phyloP scores from a whole-genome alignment of 768 basidiomycete genomes.

The Pleurotus citrinopileatus region DNA sequence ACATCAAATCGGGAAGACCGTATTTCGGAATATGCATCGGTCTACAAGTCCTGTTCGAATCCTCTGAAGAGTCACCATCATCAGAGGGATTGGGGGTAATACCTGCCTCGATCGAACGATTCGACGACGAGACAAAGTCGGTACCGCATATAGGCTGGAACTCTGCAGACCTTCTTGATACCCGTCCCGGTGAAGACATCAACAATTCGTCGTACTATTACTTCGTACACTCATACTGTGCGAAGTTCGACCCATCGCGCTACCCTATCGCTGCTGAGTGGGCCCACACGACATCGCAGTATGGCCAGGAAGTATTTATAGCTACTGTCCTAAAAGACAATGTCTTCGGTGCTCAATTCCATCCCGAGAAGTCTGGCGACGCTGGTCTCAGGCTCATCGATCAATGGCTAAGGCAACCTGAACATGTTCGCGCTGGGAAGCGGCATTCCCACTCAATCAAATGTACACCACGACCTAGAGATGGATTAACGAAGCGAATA shows the following conservation, averaged over 20 bases:
- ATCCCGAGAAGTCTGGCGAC: slow-evolving; percentile 94
- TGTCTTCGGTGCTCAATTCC: slow-evolving; percentile 93
- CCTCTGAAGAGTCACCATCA: slow-evolving; percentile 74
- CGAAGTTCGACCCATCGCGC: slow-evolving; percentile 60
- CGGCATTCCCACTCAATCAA: slow-evolving; percentile 26
- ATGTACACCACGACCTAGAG: slow-evolving; percentile 36
- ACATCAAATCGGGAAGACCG: slow-evolving; percentile 84
- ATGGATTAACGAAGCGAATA: slow-evolving; percentile 89
- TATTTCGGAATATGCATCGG: slow-evolving; percentile 99
- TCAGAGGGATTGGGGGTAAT: slow-evolving; percentile 80
- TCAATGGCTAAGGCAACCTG: slow-evolving; percentile 70
- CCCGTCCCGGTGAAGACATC: slow-evolving; percentile 6
- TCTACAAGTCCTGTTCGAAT: slow-evolving; percentile 91
- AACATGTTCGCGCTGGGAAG: slow-evolving; percentile 36
- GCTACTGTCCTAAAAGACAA: slow-evolving; percentile 81
- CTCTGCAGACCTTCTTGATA: slow-evolving; percentile 49
- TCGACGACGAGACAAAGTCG: slow-evolving; percentile 69
- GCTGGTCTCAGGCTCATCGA: slow-evolving; percentile 82
- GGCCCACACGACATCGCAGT: slow-evolving; percentile 86
- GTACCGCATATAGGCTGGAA: slow-evolving; percentile 99
- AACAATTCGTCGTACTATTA: slow-evolving; percentile 75
- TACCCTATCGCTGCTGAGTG: slow-evolving; percentile 64
- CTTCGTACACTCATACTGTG: slow-evolving; percentile 96
- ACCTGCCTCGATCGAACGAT: slow-evolving; percentile 75
- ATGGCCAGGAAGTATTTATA: slow-evolving; percentile 90